phyloP scores from a whole-genome alignment of 176 grass and related monocot genomes.

The Hordeum vulgare region DNA sequence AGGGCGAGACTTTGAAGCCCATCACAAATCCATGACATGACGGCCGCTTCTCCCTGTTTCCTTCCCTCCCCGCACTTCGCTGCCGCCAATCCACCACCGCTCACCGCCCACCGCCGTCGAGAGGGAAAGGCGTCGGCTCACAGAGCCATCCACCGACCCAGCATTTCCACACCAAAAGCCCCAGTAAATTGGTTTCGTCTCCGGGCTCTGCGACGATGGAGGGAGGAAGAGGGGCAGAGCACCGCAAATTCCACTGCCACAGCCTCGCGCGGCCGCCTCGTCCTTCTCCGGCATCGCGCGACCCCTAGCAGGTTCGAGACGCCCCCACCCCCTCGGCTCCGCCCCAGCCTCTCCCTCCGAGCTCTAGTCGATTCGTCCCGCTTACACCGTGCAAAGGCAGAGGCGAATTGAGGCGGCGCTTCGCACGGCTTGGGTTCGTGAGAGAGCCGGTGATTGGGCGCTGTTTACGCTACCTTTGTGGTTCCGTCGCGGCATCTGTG shows the following conservation, averaged over 20 bases:
- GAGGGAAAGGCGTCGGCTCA: background rate
- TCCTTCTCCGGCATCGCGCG: background rate
- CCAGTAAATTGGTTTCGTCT: background rate
- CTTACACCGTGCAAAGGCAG: background rate
- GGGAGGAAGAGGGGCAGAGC: background rate
- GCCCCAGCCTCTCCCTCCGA: background rate
- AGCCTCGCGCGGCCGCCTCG: background rate
- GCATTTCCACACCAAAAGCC: background rate
- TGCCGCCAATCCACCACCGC: background rate
- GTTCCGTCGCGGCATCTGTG: background rate
- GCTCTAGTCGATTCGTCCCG: background rate
- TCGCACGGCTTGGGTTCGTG: background rate
- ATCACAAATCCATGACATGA: background rate
- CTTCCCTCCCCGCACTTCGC: background rate
- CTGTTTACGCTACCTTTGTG: background rate
- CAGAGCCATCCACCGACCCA: background rate
- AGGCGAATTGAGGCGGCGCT: background rate
- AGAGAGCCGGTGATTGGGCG: background rate
- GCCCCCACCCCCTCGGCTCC: background rate
- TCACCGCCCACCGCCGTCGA: background rate
- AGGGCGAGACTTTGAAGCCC: background rate
- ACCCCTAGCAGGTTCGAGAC: background rate
- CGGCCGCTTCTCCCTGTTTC: background rate
- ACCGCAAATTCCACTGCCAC: background rate
- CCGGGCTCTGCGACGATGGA: background rate